Evolutionary conservation across 2,329 filamentous ascomycete species (phyloP).

Genomic region (Meredithiella fracta): DNA sequence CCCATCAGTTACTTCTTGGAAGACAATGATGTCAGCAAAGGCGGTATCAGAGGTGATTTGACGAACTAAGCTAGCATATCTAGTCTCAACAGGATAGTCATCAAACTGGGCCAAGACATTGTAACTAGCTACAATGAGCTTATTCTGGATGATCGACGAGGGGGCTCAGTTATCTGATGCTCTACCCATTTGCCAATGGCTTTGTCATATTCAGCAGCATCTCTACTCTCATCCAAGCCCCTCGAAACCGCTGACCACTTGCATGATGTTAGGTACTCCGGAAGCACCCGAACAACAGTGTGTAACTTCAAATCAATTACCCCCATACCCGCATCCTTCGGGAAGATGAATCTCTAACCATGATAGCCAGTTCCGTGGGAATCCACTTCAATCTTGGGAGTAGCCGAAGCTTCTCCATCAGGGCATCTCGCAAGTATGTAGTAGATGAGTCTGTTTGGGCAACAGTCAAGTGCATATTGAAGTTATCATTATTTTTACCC

Average conservation of each 20-base stretch:
- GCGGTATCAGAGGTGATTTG: constrained; percentile 29
- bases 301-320: constrained; percentile 24
- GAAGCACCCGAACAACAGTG: background rate
- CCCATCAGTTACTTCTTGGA: constrained; percentile 50
- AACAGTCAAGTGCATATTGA: background rate
- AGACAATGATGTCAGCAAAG: constrained; percentile 30
- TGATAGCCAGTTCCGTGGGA: constrained; percentile 31
- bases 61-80: constrained; percentile 28
- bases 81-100: constrained; percentile 26
- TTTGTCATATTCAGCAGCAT: background rate
- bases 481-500: background rate
- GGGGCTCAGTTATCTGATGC: background rate
- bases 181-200: background rate
- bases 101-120: constrained; percentile 37
- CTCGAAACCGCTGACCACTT: background rate
- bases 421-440: constrained; percentile 29
- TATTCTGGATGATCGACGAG: background rate
- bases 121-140: constrained; percentile 32
- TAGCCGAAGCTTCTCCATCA: constrained; percentile 35
- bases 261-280: background rate
- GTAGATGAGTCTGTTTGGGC: constrained; percentile 16
- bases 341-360: constrained; percentile 29
- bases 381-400: constrained; percentile 33
- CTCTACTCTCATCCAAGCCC: background rate
- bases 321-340: constrained; percentile 41